Base-by-base conservation (phyloP, 2,329 filamentous ascomycete species). In the Balansia obtecta region DNA sequence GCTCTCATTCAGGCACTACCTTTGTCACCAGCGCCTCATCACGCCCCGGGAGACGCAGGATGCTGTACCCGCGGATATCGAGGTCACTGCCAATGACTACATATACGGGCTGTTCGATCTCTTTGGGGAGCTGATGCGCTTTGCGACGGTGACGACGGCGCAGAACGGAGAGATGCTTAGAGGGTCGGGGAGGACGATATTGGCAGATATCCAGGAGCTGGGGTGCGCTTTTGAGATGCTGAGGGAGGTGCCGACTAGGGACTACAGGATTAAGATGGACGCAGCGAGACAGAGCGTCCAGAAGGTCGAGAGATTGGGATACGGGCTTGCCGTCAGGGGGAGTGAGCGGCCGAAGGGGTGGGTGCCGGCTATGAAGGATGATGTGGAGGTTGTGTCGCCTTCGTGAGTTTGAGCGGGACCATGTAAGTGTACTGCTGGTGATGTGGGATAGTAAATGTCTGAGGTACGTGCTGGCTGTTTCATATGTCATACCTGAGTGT, bases 61-160 rank as follows among this genome's bases (percentile, higher is more conserved):
- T 0, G 66, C 70, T 2, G 64, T 82, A 8, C 72, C 71, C 0
- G 54, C 69, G 0, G 74, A 73, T 1, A 75, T 96, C 2, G 60
- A 73, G 0, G 72, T 96, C 18, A 88, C 86, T 1, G 75, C 82
- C 27, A 81, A 91, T 50, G 93, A 98, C 66, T 97, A 95, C 63
- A 70, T 95, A 52, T 83, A 93, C 55, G 93, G 91, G 9, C 69
- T 98, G 2, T 96, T 95, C 61, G 93, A 98, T 65, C 78, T 97
- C 58, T 90, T 90, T 1, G 93, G 93, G 39, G 93, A 98, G 71
- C 75, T 97, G 72, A 98, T 98, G 93, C 80, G 90, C 32, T 97
- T 96, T 67, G 89, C 88, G 0, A 93, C 95, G 47, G 90, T 90
- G 6, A 82, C 83, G 27, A 86, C 95, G 64, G 89, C 89, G 1